A percentile compares a stretch with the other conserved stretches of the same genome.
These are phyloP conservation scores for Phialophora tarda DNA, from an alignment of 2,329 filamentous ascomycete genomes.

Conservation along the genomic window DNA sequence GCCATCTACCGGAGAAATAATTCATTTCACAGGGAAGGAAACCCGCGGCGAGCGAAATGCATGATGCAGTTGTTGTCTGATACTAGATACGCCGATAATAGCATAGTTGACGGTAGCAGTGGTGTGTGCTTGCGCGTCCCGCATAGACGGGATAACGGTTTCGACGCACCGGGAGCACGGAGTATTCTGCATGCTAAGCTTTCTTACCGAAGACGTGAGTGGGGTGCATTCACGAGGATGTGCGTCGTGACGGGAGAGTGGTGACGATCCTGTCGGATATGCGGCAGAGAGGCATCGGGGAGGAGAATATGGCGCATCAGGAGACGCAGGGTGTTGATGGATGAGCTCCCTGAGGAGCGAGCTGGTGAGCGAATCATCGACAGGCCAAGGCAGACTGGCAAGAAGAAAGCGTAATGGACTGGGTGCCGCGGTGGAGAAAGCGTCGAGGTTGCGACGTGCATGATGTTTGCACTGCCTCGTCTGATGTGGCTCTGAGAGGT, in stretches of 20 bases:
- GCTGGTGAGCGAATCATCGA: conserved; percentile 7
- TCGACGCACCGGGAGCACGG: neutral
- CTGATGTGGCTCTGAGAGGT: conserved; percentile 8
- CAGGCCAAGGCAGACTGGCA: conserved; percentile 9
- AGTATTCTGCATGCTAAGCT: conserved; percentile 13
- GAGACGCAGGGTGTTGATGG: neutral
- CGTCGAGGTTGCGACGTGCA: neutral
- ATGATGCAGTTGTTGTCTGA: neutral
- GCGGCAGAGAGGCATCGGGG: conserved; percentile 3
- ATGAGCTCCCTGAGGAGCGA: neutral
- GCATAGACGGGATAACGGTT: neutral
- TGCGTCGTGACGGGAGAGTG: neutral
- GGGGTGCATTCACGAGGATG: neutral
- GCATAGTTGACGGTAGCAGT: neutral
- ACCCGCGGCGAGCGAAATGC: neutral
- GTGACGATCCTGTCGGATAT: conserved; percentile 6
- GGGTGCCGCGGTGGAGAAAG: conserved; percentile 3
- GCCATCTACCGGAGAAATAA: neutral
- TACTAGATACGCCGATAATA: neutral
- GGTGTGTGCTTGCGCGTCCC: conserved; percentile 14
- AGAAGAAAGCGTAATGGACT: conserved; percentile 1
- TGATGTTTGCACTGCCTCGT: conserved; percentile 12
- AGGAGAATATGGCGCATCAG: conserved; percentile 3
- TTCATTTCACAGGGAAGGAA: neutral
- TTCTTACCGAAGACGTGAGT: conserved; percentile 15